phyloP scores from a whole-genome alignment of 192 early-diverging fungal genomes.

The Chytriomyces confervae region DNA sequence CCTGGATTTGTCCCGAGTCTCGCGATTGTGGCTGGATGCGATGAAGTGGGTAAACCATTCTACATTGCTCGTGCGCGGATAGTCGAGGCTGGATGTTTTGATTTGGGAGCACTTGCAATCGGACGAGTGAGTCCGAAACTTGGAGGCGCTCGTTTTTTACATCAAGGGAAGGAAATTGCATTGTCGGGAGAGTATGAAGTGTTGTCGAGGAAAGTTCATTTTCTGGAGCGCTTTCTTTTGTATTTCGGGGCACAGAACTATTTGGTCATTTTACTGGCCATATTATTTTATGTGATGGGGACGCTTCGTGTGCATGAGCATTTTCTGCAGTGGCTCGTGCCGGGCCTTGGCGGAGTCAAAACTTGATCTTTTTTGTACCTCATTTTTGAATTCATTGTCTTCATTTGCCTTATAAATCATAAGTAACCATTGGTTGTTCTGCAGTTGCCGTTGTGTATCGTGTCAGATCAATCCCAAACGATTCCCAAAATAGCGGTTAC shows the following conservation, averaged over 20 bases:
- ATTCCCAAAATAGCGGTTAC: too few relatives aligned
- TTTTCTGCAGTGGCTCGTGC: not conserved
- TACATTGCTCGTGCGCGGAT: constrained; percentile 27
- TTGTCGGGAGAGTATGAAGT: constrained; percentile 24
- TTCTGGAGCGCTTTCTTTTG: constrained; percentile 19
- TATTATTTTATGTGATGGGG: constrained; percentile 10
- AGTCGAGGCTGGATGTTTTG: constrained; percentile 2
- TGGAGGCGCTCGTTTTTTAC: constrained; percentile 13
- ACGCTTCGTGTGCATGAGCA: not conserved
- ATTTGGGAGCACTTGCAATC: constrained; percentile 4
- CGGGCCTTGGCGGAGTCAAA: not conserved
- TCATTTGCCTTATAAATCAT: too few relatives aligned
- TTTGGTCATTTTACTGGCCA: constrained; percentile 1
- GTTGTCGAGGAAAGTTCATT: constrained; percentile 12
- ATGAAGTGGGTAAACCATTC: not conserved
- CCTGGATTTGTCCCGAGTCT: constrained; percentile 1
- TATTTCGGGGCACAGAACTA: constrained; percentile 22
- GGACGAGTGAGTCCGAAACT: constrained; percentile 10
- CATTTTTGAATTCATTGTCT: too few relatives aligned
- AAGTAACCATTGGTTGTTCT: too few relatives aligned
- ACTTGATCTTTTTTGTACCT: not conserved
- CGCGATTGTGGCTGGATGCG: constrained; percentile 22
- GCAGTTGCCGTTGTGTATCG: too few relatives aligned
- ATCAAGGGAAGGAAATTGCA: constrained; percentile 17
- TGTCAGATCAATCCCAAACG: too few relatives aligned